Conservation (phyloP, 192 early-diverging fungal genomes). For the Podila epicladia region DNA sequence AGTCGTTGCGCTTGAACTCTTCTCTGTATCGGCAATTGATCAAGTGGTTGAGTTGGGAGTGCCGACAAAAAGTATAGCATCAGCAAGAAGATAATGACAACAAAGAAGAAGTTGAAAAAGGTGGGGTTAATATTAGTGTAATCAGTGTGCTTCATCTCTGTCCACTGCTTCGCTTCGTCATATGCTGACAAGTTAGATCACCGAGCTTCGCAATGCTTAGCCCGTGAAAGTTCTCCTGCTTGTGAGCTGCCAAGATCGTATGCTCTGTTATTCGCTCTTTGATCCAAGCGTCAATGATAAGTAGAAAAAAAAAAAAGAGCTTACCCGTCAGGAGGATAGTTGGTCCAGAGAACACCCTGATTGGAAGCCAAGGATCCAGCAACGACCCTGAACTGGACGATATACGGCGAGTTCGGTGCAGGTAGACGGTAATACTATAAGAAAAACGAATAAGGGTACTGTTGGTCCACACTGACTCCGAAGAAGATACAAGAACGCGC, state of each 20-base stretch:
- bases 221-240: too few species aligned
- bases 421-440: slow-evolving; percentile 81
- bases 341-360: slow-evolving; percentile 81
- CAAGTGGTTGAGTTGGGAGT: background rate
- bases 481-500: background rate
- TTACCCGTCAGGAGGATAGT: slow-evolving; percentile 85
- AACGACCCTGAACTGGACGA: slow-evolving; percentile 82
- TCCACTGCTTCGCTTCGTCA: too few species aligned
- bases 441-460: slow-evolving; percentile 13
- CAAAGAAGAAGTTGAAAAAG: background rate
- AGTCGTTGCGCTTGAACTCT: slow-evolving; percentile 35
- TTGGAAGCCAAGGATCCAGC: slow-evolving; percentile 81
- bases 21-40: slow-evolving; percentile 33
- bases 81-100: background rate
- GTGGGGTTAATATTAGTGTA: too few species aligned
- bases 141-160: too few species aligned
- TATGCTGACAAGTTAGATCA: too few species aligned
- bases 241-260: too few species aligned
- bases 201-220: too few species aligned
- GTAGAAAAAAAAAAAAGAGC: background rate
- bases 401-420: slow-evolving; percentile 70
- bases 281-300: too few species aligned
- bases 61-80: slow-evolving; percentile 45
- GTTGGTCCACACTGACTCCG: too few species aligned
- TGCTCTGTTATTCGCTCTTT: too few species aligned